Conservation (phyloP, 495 filamentous ascomycete species). For the Penicillium odoratum region DNA sequence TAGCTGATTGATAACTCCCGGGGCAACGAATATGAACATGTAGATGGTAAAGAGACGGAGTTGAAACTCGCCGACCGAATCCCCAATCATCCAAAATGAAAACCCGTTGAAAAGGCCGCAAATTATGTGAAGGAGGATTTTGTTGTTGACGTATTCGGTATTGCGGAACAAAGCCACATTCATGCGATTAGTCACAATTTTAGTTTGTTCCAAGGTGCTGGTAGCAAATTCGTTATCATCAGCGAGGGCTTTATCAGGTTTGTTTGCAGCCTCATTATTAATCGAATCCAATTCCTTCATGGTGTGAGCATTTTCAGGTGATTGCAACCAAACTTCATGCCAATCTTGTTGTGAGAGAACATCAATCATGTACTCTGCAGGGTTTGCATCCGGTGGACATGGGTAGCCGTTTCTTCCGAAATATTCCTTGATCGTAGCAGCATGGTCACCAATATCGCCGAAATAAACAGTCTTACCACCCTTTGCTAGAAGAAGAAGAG, state of each 20-base stretch:
- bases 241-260: conserved; percentile 32
- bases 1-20: no score
- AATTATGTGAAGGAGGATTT: conserved; percentile 46
- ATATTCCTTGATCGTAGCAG: conserved; percentile 59
- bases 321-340: conserved; percentile 64
- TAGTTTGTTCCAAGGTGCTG: conserved; percentile 55
- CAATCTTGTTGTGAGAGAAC: conserved; percentile 64
- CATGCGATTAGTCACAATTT: conserved; percentile 56
- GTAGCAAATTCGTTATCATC: conserved; percentile 56
- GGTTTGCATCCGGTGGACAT: conserved; percentile 71
- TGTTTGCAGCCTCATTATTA: conserved; percentile 39
- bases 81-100: no score
- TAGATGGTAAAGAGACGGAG: no score
- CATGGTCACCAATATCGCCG: conserved; percentile 60
- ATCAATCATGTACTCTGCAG: conserved; percentile 92
- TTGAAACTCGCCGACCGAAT: no score
- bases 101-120: conserved; percentile 34
- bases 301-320: conserved; percentile 44
- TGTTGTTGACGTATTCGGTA: conserved; percentile 65
- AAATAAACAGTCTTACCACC: conserved; percentile 75
- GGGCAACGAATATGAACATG: no score
- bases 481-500: conserved; percentile 68
- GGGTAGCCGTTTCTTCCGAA: conserved; percentile 73
- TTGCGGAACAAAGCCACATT: conserved; percentile 61
- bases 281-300: conserved; percentile 55